phyloP scores from a whole-genome alignment of 352 stramenopile genomes.

The Phytophthora brassicae region DNA sequence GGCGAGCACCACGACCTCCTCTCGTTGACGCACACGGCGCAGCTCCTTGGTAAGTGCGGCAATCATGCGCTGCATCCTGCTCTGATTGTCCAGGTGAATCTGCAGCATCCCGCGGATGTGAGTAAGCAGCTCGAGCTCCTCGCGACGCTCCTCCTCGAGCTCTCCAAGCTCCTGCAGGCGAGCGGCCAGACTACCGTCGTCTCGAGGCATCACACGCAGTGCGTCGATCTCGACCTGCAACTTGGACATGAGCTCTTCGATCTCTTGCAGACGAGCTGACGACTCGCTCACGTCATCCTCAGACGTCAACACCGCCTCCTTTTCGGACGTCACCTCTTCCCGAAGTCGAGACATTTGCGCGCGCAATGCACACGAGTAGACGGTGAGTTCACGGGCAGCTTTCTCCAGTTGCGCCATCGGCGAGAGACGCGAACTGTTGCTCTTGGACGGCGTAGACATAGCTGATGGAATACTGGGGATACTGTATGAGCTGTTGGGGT shows the following conservation, averaged over 20 bases:
- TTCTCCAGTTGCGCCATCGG: constrained; percentile 44
- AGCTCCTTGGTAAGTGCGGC: constrained; percentile 47
- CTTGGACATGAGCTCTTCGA: constrained; percentile 59
- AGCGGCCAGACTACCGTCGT: constrained; percentile 36
- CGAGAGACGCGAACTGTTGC: constrained; percentile 15
- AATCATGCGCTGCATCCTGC: constrained; percentile 47
- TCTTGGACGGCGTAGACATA: constrained; percentile 37
- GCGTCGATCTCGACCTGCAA: constrained; percentile 47
- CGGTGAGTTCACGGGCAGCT: constrained; percentile 49
- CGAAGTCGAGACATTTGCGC: constrained; percentile 43
- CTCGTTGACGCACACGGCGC: constrained; percentile 39
- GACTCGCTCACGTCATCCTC: constrained; percentile 59
- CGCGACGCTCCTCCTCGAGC: constrained; percentile 58
- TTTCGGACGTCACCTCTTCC: constrained; percentile 35
- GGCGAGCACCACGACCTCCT: constrained; percentile 52
- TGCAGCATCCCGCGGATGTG: constrained; percentile 54
- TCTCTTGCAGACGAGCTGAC: constrained; percentile 56
- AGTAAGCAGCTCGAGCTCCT: constrained; percentile 55
- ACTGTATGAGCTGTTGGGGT: background rate
- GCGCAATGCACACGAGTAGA: constrained; percentile 44
- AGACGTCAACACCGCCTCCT: constrained; percentile 45
- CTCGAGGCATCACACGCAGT: constrained; percentile 25
- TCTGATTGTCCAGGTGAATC: constrained; percentile 42
- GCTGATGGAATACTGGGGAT: background rate
- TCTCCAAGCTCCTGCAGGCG: constrained; percentile 54